Evolutionary conservation across 75 land plant species (phyloP).

Genomic region (Sequoia sempervirens): DNA sequence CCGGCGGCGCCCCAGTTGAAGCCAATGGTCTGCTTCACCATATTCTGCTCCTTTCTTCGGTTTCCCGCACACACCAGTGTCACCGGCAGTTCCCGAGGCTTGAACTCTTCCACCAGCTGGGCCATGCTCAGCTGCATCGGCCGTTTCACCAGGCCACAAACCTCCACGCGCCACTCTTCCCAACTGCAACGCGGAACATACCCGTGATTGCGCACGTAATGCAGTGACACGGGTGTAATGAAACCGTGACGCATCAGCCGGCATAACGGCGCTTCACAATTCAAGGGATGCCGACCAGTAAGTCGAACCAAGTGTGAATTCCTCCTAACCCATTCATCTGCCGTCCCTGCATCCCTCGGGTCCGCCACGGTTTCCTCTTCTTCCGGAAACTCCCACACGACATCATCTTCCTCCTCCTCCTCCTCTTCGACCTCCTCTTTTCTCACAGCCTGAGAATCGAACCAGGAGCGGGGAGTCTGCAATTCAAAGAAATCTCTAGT

Average conservation of each 20-base stretch:
- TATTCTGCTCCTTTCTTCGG: slow-evolving; percentile 90
- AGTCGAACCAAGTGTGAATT: slow-evolving; percentile 77
- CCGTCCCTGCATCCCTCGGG: slow-evolving; percentile 63
- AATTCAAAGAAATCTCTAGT: background rate
- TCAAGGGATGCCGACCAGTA: slow-evolving; percentile 96
- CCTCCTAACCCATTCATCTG: slow-evolving; percentile 79
- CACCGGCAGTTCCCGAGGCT: slow-evolving; percentile 63
- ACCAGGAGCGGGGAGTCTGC: background rate
- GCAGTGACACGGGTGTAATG: slow-evolving; percentile 84
- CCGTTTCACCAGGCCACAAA: slow-evolving; percentile 64
- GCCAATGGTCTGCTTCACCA: slow-evolving; percentile 82
- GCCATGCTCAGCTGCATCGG: slow-evolving; percentile 66
- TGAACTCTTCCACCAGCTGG: slow-evolving; percentile 55
- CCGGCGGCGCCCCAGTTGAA: slow-evolving; percentile 98
- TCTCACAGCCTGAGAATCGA: background rate
- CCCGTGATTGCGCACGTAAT: slow-evolving; percentile 98
- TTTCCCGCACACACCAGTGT: slow-evolving; percentile 97
- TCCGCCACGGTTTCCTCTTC: slow-evolving; percentile 45
- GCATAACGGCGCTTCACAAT: slow-evolving; percentile 70
- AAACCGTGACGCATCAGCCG: slow-evolving; percentile 88
- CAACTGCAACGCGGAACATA: slow-evolving; percentile 57
- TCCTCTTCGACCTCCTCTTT: slow-evolving; percentile 12
- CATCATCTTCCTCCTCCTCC: background rate
- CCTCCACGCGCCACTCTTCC: slow-evolving; percentile 69
- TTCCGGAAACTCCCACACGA: background rate